Conservation (phyloP, 2,329 filamentous ascomycete genomes). For the Dothiorella sarmentorum region DNA sequence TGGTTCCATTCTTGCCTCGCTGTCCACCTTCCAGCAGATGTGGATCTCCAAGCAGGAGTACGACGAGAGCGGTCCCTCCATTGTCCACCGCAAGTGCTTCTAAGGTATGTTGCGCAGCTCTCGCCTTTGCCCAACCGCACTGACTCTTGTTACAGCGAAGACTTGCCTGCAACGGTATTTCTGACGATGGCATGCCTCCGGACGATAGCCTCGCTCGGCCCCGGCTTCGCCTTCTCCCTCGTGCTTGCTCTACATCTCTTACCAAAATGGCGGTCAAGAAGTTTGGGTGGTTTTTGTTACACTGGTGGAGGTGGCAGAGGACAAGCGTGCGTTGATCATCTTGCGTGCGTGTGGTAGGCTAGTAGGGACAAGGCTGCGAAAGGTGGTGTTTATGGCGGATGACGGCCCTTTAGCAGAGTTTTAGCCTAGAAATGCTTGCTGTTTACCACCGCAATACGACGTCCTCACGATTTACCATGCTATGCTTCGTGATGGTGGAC, state of each 20-base stretch:
- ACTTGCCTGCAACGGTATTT: slow-evolving; percentile 8
- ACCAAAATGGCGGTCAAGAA: slow-evolving; percentile 18
- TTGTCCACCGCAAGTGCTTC: slow-evolving; percentile 99
- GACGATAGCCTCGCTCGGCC: slow-evolving; percentile 12
- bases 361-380: slow-evolving; percentile 14
- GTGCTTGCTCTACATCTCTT: slow-evolving; percentile 18
- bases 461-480: background rate
- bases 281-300: slow-evolving; percentile 18
- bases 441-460: slow-evolving; percentile 15
- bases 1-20: slow-evolving; percentile 98
- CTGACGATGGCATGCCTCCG: slow-evolving; percentile 15
- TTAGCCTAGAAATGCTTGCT: slow-evolving; percentile 17
- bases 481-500: background rate
- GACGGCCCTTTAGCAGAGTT: slow-evolving; percentile 16
- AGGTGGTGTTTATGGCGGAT: slow-evolving; percentile 13
- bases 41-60: slow-evolving; percentile 99
- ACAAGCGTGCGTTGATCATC: slow-evolving; percentile 17
- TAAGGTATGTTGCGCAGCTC: slow-evolving; percentile 61
- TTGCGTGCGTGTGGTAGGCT: slow-evolving; percentile 14
- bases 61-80: slow-evolving; percentile 99
- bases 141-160: slow-evolving; percentile 26
- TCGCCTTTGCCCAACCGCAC: background rate
- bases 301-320: slow-evolving; percentile 11
- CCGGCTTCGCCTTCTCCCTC: slow-evolving; percentile 15
- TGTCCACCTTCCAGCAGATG: slow-evolving; percentile 99